phyloP scores from a whole-genome alignment of 208 protist genomes.

The Crithidia sp. region DNA sequence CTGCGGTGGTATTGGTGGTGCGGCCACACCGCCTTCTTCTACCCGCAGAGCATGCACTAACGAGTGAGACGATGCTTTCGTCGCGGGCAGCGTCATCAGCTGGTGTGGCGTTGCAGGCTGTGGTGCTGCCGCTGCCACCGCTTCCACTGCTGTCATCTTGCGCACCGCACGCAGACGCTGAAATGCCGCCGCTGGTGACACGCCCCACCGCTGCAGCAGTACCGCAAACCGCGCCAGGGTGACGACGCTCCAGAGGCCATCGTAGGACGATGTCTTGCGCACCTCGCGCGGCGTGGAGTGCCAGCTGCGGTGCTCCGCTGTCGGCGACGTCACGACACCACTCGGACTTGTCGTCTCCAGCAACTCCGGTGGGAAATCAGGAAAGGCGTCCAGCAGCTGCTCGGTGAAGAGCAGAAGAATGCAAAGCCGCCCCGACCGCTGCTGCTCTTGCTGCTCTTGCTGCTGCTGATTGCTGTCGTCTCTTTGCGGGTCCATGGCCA shows the following conservation, averaged over 20 bases:
- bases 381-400: conserved; percentile 35
- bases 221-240: conserved; percentile 48
- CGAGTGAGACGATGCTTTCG: conserved; percentile 9
- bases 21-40: neutral
- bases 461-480: neutral
- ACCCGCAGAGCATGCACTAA: neutral
- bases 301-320: conserved; percentile 30
- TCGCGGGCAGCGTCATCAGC: neutral
- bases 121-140: too few relatives aligned
- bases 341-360: conserved; percentile 46
- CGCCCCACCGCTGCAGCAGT: conserved; percentile 50
- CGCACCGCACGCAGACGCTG: neutral
- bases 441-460: neutral
- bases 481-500: conserved; percentile 3
- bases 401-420: conserved; percentile 51
- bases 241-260: conserved; percentile 47
- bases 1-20: neutral
- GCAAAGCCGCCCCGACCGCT: neutral
- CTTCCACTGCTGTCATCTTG: too few relatives aligned
- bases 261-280: conserved; percentile 24
- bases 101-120: neutral
- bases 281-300: conserved; percentile 22
- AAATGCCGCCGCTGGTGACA: conserved; percentile 31
- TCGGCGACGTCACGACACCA: conserved; percentile 9
- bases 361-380: conserved; percentile 37